These are phyloP conservation scores for Bruguiera parviflora DNA, from an alignment of 345 rosid species.

Conservation along the genomic window DNA sequence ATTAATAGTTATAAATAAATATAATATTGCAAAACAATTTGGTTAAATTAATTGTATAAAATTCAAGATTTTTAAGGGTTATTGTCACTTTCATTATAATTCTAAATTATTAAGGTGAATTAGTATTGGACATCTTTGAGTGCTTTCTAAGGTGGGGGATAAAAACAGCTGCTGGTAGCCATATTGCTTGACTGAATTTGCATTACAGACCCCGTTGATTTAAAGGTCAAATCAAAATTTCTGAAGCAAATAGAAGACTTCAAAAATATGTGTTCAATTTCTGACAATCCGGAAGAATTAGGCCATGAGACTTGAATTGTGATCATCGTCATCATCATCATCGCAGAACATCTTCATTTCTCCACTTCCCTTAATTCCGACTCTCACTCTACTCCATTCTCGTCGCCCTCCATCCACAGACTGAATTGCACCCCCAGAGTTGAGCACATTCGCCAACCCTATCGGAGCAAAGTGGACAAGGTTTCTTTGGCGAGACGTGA, in stretches of 20 bases:
- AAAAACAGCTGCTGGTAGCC: too few relatives aligned
- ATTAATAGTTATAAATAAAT: too few relatives aligned
- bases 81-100: not conserved
- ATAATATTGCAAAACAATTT: too few relatives aligned
- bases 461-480: constrained; percentile 22
- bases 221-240: too few relatives aligned
- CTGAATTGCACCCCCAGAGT: constrained; percentile 32
- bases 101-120: not conserved
- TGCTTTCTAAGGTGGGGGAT: too few relatives aligned
- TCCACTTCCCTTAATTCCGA: constrained; percentile 24
- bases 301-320: constrained; percentile 29
- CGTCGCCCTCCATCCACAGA: not conserved
- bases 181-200: too few relatives aligned
- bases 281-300: constrained; percentile 20
- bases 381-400: not conserved
- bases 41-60: too few relatives aligned
- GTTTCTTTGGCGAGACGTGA: constrained; percentile 1
- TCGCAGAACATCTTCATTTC: constrained; percentile 22
- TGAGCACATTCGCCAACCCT: constrained; percentile 31
- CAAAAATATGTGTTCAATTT: constrained; percentile 18
- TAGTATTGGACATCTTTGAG: too few relatives aligned
- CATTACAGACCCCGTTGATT: too few relatives aligned
- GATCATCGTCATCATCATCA: constrained; percentile 14
- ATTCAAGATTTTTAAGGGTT: not conserved
- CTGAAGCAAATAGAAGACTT: too few relatives aligned